A percentile compares a stretch with the other conserved stretches of the same genome.
phyloP scores from a whole-genome alignment of 78 protist genomes.

The Guillardia theta region DNA sequence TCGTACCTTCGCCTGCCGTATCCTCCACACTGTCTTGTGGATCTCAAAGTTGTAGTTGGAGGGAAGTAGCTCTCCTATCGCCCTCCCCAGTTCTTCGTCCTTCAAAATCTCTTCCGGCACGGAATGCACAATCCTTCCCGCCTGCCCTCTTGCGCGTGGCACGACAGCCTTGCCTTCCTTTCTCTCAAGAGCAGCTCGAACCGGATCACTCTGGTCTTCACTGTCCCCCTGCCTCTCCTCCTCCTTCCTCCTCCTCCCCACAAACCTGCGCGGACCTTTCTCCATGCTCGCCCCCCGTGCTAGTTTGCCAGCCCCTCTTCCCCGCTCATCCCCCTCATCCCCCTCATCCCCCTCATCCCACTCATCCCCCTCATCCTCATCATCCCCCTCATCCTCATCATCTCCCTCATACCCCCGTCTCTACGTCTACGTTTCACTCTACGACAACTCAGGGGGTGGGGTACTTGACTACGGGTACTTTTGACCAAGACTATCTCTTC shows the following conservation, averaged over 20 bases:
- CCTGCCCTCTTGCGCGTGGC: no score
- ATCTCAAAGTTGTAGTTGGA: slow-evolving; percentile 94
- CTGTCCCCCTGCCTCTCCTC: neutral
- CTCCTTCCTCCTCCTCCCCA: neutral
- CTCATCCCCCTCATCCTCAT: neutral
- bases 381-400: neutral
- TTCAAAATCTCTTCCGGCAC: slow-evolving; percentile 59
- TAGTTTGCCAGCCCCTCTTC: neutral
- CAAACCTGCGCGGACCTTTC: no score
- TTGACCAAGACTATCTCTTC: no score
- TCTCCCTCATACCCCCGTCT: neutral
- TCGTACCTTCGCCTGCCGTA: slow-evolving; percentile 31
- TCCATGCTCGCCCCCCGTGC: no score
- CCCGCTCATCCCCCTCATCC: neutral
- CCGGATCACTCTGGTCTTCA: neutral
- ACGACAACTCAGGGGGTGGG: no score
- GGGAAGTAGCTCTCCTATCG: slow-evolving; percentile 68
- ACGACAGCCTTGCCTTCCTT: no score
- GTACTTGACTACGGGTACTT: no score
- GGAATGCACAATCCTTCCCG: neutral
- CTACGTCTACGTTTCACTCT: no score
- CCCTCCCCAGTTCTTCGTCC: slow-evolving; percentile 45
- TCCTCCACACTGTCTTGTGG: slow-evolving; percentile 86
- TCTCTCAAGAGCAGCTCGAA: neutral
- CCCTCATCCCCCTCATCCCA: neutral